phyloP scores from a whole-genome alignment of 805 yeast species.

The Lachancea cidri region DNA sequence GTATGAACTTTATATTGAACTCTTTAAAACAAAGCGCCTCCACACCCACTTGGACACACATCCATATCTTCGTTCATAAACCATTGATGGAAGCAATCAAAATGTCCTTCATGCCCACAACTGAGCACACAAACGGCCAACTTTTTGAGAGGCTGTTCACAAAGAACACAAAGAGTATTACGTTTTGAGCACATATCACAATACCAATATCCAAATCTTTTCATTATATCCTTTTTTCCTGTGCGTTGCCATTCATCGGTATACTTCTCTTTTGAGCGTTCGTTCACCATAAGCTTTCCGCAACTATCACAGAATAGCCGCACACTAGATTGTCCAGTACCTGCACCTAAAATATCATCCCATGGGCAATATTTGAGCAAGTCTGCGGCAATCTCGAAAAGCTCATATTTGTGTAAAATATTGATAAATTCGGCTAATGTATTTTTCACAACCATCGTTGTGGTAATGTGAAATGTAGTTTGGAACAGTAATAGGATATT shows the following conservation, averaged over 20 bases:
- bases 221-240: constrained; percentile 30
- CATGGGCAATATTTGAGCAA: constrained; percentile 30
- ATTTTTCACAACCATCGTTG: constrained; percentile 24
- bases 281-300: constrained; percentile 54
- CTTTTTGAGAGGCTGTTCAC: constrained; percentile 74
- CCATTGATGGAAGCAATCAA: constrained; percentile 76
- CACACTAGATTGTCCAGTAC: constrained; percentile 34
- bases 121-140: constrained; percentile 51
- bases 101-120: constrained; percentile 89
- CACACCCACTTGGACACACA: constrained; percentile 76
- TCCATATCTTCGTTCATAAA: constrained; percentile 54
- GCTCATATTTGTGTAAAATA: constrained; percentile 30
- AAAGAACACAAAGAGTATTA: constrained; percentile 68
- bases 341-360: constrained; percentile 28
- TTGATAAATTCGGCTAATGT: constrained; percentile 29
- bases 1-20: constrained; percentile 11
- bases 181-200: constrained; percentile 64
- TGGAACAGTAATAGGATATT: constrained; percentile 29
- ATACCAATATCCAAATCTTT: constrained; percentile 71
- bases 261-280: constrained; percentile 41
- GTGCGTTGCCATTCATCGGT: constrained; percentile 20
- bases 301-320: constrained; percentile 61
- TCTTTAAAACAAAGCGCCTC: constrained; percentile 10
- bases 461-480: constrained; percentile 23
- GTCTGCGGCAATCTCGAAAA: constrained; percentile 33